Evolutionary conservation across 108 stramenopile species (phyloP), one percentile per base, ranked within the genome.

Genomic region (Skeletonema grethae): DNA sequence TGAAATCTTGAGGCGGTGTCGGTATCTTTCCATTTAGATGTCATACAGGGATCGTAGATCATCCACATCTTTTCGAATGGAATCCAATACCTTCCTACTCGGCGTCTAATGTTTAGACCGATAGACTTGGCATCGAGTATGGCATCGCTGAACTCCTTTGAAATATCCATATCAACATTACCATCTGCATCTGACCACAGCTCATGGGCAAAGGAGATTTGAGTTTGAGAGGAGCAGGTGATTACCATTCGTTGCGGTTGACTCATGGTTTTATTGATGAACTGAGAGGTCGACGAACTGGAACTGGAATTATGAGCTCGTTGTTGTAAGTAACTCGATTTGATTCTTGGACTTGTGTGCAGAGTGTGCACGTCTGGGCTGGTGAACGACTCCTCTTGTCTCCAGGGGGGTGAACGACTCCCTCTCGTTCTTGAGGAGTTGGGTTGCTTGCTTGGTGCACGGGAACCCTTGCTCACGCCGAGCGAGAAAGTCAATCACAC

Each of bases 41-140:
- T 43, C n/a, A 43, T 43, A 15, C 41, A 43, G 41, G 41, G 41
- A n/a, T 43, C 41, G 41, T 43, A 43, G 41, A 43, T 43, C 41
- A 43, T 43, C 41, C 41, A 43, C 15, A 43, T 43, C 41, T n/a
- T 43, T n/a, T 43, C 41, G 13, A 0, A n/a, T 1, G 41, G 41
- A 43, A 43, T 43, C 41, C 2, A 43, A n/a, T 3, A 15, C 15
- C 15, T 43, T 43, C 41, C 41, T n/a, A 43, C 41, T n/a, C 41
- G 41, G 4, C 41, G n/a, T 43, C 41, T 43, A 3, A 43, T 43
- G 3, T 43, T 15, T 1, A 4, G 15, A 4, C 15, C 41, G 4
- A 43, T 43, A 43, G 15, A 43, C 41, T 43, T 43, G 41, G 15
- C 41, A 4, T 43, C 15, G 41, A 43, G 41, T 43, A 43, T 43